These are phyloP conservation scores for Volvox reticuliferus DNA, from an alignment of 139 green algal species.

Conservation along the genomic window DNA sequence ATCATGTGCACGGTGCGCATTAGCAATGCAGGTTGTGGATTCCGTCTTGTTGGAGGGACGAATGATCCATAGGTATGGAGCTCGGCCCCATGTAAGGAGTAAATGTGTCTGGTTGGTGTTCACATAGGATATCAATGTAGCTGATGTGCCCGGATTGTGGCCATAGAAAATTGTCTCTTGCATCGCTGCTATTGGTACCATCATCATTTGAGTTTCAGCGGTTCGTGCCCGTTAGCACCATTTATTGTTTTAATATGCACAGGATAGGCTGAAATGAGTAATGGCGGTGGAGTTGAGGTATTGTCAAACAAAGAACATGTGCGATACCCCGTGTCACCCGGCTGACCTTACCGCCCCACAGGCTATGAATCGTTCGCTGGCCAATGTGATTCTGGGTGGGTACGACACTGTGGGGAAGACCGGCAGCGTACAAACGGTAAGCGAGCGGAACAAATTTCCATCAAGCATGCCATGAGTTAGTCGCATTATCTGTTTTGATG, in stretches of 20 bases:
- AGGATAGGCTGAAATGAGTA: too few relatives aligned
- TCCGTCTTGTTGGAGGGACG: neutral
- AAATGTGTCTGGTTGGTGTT: neutral
- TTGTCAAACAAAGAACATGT: too few relatives aligned
- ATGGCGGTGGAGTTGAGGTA: too few relatives aligned
- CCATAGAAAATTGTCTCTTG: too few relatives aligned
- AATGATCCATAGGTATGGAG: neutral
- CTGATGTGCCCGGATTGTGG: neutral
- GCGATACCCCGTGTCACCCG: too few relatives aligned
- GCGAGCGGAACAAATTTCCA: neutral
- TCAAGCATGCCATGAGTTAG: too few relatives aligned
- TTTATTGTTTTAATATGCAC: too few relatives aligned
- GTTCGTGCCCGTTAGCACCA: too few relatives aligned
- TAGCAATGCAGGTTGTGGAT: too few relatives aligned
- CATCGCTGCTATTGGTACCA: too few relatives aligned
- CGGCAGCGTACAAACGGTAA: neutral
- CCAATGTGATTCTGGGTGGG: conserved; percentile 91
- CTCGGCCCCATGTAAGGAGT: neutral
- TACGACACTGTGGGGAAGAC: conserved; percentile 66
- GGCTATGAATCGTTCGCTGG: conserved; percentile 91
- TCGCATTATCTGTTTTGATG: too few relatives aligned
- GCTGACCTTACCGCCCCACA: conserved; percentile 12
- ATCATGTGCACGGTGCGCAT: conserved; percentile 88
- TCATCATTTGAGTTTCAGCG: too few relatives aligned
- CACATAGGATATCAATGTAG: neutral